Evolutionary conservation across 2,329 filamentous ascomycete genomes (phyloP).

Genomic region (Sporothrix pseudoabietina): DNA sequence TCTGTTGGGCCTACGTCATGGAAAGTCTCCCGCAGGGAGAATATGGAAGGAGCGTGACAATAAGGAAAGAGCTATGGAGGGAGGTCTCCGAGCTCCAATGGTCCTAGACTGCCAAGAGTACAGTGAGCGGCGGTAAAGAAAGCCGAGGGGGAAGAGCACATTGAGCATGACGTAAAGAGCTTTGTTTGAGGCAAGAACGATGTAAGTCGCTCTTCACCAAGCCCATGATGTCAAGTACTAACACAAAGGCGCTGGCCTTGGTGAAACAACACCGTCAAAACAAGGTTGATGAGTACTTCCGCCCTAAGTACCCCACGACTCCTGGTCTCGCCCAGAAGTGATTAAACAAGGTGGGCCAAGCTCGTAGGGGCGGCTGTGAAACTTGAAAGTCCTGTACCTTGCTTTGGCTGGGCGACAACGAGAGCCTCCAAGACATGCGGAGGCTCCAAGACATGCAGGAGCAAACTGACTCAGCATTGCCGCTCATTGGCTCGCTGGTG

Average conservation of each 20-base stretch:
- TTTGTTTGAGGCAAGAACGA: not conserved
- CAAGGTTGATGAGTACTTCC: conserved; percentile 7
- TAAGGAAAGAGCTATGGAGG: conserved; percentile 16
- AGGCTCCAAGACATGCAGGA: not conserved
- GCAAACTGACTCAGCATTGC: not conserved
- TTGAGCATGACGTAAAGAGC: conserved; percentile 12
- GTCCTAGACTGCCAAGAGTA: not conserved
- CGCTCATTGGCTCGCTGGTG: not conserved
- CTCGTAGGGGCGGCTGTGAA: not conserved
- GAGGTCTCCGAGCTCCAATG: conserved; percentile 6
- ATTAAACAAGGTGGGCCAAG: not conserved
- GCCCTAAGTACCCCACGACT: not conserved
- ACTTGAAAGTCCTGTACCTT: not conserved
- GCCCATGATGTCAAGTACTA: not conserved
- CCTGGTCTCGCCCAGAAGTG: not conserved
- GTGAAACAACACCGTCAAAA: not conserved
- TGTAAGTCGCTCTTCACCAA: not conserved
- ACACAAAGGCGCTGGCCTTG: conserved; percentile 1
- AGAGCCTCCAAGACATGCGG: not conserved
- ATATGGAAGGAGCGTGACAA: not conserved
- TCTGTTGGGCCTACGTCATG: conserved; percentile 11
- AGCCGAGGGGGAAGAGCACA: not conserved
- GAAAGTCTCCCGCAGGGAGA: not conserved
- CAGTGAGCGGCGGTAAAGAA: not conserved
- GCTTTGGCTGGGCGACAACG: not conserved